Percentiles rank a stretch among this genome's conserved stretches.
Conservation (phyloP, 2,329 filamentous ascomycete species). For the Monosporascus sp. region DNA sequence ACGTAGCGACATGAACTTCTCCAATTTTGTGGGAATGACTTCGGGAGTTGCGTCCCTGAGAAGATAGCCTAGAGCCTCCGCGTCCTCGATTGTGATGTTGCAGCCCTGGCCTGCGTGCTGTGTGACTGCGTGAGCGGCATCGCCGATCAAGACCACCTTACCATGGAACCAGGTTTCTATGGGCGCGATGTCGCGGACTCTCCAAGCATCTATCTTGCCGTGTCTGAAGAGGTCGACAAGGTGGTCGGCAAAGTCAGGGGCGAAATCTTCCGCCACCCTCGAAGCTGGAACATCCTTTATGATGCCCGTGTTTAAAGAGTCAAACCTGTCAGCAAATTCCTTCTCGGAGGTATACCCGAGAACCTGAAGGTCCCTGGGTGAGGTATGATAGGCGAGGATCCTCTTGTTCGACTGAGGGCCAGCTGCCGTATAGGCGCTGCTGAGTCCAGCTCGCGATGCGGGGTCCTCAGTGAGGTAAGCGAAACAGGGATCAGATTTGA, state of each 20-base stretch:
- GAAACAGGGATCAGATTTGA: constrained; percentile 10
- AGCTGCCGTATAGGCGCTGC: constrained; percentile 4
- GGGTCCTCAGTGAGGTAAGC: constrained; percentile 11
- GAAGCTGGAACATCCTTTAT: constrained; percentile 12
- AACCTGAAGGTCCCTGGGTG: constrained; percentile 10
- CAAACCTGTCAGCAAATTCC: constrained; percentile 14
- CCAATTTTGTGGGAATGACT: constrained; percentile 1
- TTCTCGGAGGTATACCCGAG: constrained; percentile 15
- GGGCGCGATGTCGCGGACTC: constrained; percentile 13
- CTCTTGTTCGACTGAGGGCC: constrained; percentile 8
- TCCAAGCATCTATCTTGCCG: constrained; percentile 14
- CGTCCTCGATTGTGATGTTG: constrained; percentile 20
- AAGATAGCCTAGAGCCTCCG: constrained; percentile 15
- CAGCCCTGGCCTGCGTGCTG: constrained; percentile 16
- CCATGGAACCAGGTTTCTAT: constrained; percentile 16
- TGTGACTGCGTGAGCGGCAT: constrained; percentile 19
- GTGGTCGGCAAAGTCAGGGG: constrained; percentile 7
- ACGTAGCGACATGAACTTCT: constrained; percentile 14
- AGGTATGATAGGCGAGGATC: constrained; percentile 17
- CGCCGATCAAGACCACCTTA: constrained; percentile 18
- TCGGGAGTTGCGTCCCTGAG: constrained; percentile 7
- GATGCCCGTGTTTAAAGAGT: constrained; percentile 13
- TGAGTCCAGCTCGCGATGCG: constrained; percentile 10
- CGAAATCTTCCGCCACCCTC: constrained; percentile 12
- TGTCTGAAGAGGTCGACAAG: constrained; percentile 13